phyloP scores from a whole-genome alignment of 2,329 filamentous ascomycete genomes.

The Knufia fluminis region DNA sequence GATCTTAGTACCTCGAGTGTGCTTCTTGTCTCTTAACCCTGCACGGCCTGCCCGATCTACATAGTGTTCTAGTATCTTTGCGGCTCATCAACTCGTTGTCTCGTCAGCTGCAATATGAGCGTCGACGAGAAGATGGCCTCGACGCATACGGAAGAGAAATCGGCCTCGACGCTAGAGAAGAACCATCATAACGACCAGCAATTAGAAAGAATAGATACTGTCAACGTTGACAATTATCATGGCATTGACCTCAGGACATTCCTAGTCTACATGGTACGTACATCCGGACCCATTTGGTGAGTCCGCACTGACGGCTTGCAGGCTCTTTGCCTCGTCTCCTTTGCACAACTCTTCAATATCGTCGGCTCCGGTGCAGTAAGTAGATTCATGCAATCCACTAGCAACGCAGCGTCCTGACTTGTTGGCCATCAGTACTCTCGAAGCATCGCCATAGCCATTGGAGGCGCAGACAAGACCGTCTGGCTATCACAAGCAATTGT shows the following conservation, averaged over 20 bases:
- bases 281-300: background rate
- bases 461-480: conserved; percentile 10
- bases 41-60: too few relatives aligned
- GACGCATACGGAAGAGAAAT: background rate
- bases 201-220: background rate
- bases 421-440: background rate
- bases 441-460: conserved; percentile 13
- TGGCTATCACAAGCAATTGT: conserved; percentile 15
- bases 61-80: too few relatives aligned
- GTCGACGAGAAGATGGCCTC: background rate
- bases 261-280: conserved; percentile 5
- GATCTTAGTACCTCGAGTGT: too few relatives aligned
- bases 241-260: conserved; percentile 4
- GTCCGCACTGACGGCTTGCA: background rate
- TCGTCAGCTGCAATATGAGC: too few relatives aligned
- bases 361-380: conserved; percentile 9
- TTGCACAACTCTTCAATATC: conserved; percentile 6
- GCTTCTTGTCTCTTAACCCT: too few relatives aligned
- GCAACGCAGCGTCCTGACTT: background rate
- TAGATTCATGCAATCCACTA: background rate
- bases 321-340: background rate
- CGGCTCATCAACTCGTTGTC: too few relatives aligned
- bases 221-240: conserved; percentile 7
- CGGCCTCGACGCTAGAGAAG: background rate
- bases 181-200: background rate